These are phyloP conservation scores for Athelia sp. DNA, from an alignment of 1,284 basidiomycete genomes.

Conservation along the genomic window DNA sequence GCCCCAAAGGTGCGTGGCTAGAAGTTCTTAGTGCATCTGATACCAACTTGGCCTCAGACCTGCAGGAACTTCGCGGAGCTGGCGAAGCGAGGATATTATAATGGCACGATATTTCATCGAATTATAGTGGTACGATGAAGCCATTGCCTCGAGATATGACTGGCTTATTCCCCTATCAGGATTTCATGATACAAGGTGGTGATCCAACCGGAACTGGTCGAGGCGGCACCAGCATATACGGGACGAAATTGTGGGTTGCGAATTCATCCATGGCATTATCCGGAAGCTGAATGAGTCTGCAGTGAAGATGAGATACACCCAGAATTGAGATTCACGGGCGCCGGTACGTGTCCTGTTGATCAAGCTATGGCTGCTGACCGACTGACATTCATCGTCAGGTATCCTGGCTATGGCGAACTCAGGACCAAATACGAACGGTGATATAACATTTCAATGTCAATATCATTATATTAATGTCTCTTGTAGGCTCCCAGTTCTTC, in stretches of 20 bases:
- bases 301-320: constrained; percentile 86
- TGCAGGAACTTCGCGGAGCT: constrained; percentile 91
- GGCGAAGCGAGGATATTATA: constrained; percentile 82
- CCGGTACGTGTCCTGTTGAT: too few relatives aligned
- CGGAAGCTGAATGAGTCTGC: constrained; percentile 1
- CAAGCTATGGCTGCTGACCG: too few relatives aligned
- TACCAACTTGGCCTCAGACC: constrained; percentile 47
- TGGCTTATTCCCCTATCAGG: constrained; percentile 47
- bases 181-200: constrained; percentile 95
- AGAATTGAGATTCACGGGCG: constrained; percentile 90
- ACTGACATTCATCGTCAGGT: too few relatives aligned
- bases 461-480: background rate
- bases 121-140: constrained; percentile 68
- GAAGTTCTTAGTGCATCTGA: constrained; percentile 1
- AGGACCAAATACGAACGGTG: constrained; percentile 90
- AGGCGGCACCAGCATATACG: constrained; percentile 91
- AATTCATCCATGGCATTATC: background rate
- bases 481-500: constrained; percentile 91
- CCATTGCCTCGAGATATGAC: background rate
- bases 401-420: constrained; percentile 97
- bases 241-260: constrained; percentile 74
- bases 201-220: constrained; percentile 94
- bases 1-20: constrained; percentile 69
- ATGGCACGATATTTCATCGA: constrained; percentile 82
- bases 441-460: constrained; percentile 1